phyloP scores from a whole-genome alignment of 352 stramenopile genomes.

The Globisporangium middletonii region DNA sequence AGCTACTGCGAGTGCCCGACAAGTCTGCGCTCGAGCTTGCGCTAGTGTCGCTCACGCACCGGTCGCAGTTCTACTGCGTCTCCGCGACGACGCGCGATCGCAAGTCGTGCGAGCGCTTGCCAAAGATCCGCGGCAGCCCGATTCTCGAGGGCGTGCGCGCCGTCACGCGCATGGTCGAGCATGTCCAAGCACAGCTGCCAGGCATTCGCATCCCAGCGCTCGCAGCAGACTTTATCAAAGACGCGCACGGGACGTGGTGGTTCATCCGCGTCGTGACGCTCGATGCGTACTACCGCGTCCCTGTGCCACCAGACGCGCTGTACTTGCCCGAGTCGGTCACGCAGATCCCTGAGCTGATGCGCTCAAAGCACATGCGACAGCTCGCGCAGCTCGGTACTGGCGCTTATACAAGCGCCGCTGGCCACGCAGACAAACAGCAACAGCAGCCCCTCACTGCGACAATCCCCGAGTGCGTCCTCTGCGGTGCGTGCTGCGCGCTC shows the following conservation, averaged over 20 bases:
- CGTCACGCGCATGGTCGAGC: conserved; percentile 51
- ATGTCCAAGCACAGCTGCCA: conserved; percentile 55
- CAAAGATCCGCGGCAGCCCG: conserved; percentile 48
- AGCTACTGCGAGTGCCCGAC: background rate
- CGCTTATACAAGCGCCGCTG: background rate
- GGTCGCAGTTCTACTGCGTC: conserved; percentile 36
- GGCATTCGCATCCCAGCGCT: conserved; percentile 50
- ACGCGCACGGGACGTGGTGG: conserved; percentile 55
- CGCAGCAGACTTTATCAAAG: conserved; percentile 67
- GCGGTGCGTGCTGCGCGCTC: conserved; percentile 47
- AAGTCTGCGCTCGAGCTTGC: conserved; percentile 3
- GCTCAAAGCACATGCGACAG: conserved; percentile 33
- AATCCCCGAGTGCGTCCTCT: conserved; percentile 47
- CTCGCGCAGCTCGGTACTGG: background rate
- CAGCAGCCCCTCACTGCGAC: conserved; percentile 1
- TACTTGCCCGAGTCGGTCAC: conserved; percentile 38
- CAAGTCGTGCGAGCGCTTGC: conserved; percentile 24
- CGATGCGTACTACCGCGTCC: conserved; percentile 28
- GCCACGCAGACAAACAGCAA: background rate
- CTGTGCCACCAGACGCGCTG: conserved; percentile 19
- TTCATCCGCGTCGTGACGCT: conserved; percentile 60
- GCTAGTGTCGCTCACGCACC: conserved; percentile 19
- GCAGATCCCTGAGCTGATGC: conserved; percentile 38
- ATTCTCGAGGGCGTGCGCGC: conserved; percentile 46
- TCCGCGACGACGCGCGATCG: conserved; percentile 27